phyloP scores from a whole-genome alignment of 2,329 filamentous ascomycete genomes.

The Arthrocladium fulminans region DNA sequence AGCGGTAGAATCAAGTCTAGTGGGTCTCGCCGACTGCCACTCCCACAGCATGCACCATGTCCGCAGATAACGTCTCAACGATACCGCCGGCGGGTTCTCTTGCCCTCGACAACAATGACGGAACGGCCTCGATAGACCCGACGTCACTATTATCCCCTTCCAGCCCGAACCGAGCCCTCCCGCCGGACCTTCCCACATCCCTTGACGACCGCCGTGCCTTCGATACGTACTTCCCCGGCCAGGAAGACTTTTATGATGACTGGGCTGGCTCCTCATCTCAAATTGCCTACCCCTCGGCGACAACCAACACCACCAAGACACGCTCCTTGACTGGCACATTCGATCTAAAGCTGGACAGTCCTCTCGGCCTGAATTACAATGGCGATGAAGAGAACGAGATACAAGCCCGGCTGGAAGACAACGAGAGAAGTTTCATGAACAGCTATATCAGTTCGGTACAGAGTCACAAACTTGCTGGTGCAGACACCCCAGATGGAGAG shows the following conservation, averaged over 20 bases:
- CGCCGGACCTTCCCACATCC: constrained; percentile 78
- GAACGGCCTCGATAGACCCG: constrained; percentile 8
- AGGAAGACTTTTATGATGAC: constrained; percentile 97
- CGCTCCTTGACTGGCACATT: constrained; percentile 40
- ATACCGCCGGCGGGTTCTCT: neutral
- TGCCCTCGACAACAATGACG: neutral
- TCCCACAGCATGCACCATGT: constrained; percentile 7
- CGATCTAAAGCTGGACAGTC: constrained; percentile 74
- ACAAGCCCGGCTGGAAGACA: constrained; percentile 56
- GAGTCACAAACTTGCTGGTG: constrained; percentile 70
- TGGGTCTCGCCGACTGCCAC: neutral
- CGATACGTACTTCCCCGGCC: constrained; percentile 57
- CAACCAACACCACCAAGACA: constrained; percentile 48
- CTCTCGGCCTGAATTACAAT: constrained; percentile 49
- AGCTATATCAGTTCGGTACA: constrained; percentile 96
- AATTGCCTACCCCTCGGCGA: constrained; percentile 66
- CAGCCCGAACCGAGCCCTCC: constrained; percentile 43
- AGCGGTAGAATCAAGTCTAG: neutral
- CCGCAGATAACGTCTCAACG: constrained; percentile 1
- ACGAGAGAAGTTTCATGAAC: constrained; percentile 80
- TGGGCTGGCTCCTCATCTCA: constrained; percentile 48
- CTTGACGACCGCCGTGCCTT: constrained; percentile 75
- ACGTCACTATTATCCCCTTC: constrained; percentile 13
- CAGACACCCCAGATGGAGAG: constrained; percentile 47
- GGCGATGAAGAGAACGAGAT: constrained; percentile 44